Evolutionary conservation across 164 flowering plant species (phyloP).

Genomic region (Dillenia suffruticosa): DNA sequence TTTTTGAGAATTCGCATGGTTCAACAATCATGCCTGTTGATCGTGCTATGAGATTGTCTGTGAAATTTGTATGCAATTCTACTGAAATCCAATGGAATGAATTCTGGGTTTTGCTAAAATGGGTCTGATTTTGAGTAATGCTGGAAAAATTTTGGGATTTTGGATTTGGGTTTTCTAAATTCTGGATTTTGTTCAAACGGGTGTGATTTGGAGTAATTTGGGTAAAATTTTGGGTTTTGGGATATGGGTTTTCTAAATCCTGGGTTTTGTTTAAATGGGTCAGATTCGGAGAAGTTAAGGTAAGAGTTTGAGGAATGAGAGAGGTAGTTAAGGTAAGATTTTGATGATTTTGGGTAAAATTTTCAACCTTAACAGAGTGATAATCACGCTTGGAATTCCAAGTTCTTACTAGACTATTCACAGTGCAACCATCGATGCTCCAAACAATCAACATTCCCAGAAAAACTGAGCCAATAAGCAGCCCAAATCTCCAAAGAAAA

Average conservation of each 20-base stretch:
- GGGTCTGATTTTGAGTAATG: too few species aligned
- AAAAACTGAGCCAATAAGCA: constrained; percentile 33
- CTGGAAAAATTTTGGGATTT: neutral
- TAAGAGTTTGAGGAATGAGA: neutral
- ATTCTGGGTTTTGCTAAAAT: neutral
- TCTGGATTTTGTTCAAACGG: neutral
- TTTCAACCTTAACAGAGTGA: constrained; percentile 11
- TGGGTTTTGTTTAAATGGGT: neutral
- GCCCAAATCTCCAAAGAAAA: constrained; percentile 41
- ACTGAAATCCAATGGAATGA: constrained; percentile 40
- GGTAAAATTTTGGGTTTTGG: neutral
- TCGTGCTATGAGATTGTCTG: constrained; percentile 45
- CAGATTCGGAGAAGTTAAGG: neutral
- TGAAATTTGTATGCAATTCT: constrained; percentile 51
- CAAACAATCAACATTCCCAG: constrained; percentile 54
- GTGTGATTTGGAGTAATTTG: too few species aligned
- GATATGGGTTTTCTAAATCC: constrained; percentile 2
- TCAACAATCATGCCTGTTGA: constrained; percentile 69
- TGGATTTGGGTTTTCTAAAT: neutral
- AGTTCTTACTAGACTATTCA: constrained; percentile 26
- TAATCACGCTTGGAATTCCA: constrained; percentile 35
- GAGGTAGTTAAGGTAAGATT: neutral
- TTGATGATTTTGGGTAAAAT: constrained; percentile 4
- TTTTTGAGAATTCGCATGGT: constrained; percentile 52
- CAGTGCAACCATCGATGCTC: constrained; percentile 50